Base-by-base conservation (phyloP, 371 early-diverging fungal species). In the Mortierella sp. region DNA sequence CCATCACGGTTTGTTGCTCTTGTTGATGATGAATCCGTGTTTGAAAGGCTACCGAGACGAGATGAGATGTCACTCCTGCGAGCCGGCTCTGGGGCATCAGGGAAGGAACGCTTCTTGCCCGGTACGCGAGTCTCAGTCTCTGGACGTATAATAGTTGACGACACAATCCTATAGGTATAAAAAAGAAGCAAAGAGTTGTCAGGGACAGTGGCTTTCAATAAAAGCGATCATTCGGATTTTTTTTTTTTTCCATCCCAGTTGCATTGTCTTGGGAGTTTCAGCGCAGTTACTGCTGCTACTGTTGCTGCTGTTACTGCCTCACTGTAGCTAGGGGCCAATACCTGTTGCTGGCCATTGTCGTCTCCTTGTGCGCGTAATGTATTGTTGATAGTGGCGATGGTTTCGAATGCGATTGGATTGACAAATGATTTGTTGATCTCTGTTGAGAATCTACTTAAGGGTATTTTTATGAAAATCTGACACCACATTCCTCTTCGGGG, bases 121-220 rank as follows among this genome's bases (percentile, higher is more conserved):
- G 49, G 32, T 18, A 54, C 47, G 5, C 60, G 43, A 16, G 58
- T 8, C 3, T 65, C 67, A 4, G 55, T 60, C 40, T 58, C 71
- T 18, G 76, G 76, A 3, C 76, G 76, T 18, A 76, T 40, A 32
- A 76, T 76, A 4, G 76, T 76, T 9, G 76, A 76, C n/a, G 76
- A 62, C 26, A 76, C 76, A 37, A 76, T 70, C 52, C 76, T 76
- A 70, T 28, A 14, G 30, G 22, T 18, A 52, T 0, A 26, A 62
- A 68, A 22, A 51, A 49, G 24, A 51, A 32, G 0, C 1, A 43
- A 12, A 45, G 18, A 14, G 45, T 14, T 3, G 45, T 16, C 45
- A 6, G 45, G 32, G 32, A 1, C 32, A 3, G 32, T 32, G n/a
- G n/a, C n/a, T n/a, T n/a, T 6, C 39, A 39, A 39, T 39, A 39